A percentile compares a stretch with the other conserved stretches of the same genome.
phyloP scores from a whole-genome alignment of 805 yeast genomes.

The Myxozyma sirexii region DNA sequence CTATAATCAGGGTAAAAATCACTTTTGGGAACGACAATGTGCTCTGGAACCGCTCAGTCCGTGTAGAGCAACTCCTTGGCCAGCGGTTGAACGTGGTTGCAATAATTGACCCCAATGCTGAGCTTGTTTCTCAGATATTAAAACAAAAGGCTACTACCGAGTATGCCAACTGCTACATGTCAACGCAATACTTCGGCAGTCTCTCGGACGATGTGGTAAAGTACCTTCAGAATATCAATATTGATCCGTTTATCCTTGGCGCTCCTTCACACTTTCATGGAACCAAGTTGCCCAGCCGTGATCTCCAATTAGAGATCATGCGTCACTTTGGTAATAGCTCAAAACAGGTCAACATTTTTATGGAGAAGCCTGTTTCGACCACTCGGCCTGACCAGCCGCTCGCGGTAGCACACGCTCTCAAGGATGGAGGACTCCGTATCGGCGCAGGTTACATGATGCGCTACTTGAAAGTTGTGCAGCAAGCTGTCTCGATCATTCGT shows the following conservation, averaged over 20 bases:
- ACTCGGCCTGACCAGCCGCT: slow-evolving; percentile 32
- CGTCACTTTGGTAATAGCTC: slow-evolving; percentile 16
- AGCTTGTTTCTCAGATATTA: slow-evolving; percentile 16
- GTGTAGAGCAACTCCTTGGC: slow-evolving; percentile 30
- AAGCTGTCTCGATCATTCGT: slow-evolving; percentile 27
- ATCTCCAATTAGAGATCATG: slow-evolving; percentile 27
- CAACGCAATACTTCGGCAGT: slow-evolving; percentile 14
- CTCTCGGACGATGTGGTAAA: background rate
- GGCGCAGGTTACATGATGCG: slow-evolving; percentile 36
- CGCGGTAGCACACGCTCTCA: slow-evolving; percentile 24
- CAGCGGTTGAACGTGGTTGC: slow-evolving; percentile 27
- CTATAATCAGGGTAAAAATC: no score
- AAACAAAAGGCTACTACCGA: slow-evolving; percentile 13
- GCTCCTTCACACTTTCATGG: slow-evolving; percentile 34
- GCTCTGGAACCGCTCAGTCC: slow-evolving; percentile 33
- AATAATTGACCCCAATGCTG: slow-evolving; percentile 31
- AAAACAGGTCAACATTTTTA: slow-evolving; percentile 25
- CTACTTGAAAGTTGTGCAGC: slow-evolving; percentile 33
- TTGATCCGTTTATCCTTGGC: slow-evolving; percentile 29
- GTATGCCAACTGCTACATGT: slow-evolving; percentile 11
- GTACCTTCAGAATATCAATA: background rate
- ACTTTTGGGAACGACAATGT: slow-evolving; percentile 33
- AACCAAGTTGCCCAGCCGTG: slow-evolving; percentile 21
- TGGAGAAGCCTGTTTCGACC: slow-evolving; percentile 35
- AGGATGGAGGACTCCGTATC: slow-evolving; percentile 8